Evolutionary conservation across 345 rosid species (phyloP), one percentile per base, ranked within the genome.

Genomic region (Citrus trifoliata): DNA sequence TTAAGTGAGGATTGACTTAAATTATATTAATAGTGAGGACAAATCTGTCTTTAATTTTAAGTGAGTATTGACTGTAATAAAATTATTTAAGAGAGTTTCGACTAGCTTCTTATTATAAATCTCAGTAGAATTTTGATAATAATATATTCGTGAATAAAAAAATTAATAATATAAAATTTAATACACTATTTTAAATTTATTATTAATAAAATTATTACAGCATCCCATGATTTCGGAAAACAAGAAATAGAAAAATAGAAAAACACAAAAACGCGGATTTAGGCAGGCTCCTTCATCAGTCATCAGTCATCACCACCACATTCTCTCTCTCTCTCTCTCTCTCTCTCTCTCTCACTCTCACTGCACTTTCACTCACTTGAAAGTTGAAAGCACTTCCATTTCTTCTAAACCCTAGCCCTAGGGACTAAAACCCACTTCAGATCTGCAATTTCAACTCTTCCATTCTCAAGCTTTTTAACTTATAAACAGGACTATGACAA

Each of bases 181-280:
- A 13, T 46, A 46, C 18, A 46, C 1, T 46, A 46, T 46, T 46
- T 46, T 12, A 46, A 46, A 46, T 3, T 46, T 46, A 46, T 12
- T 46, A 3, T 46, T 46, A 46, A 0, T 46, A 46, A 46, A 46
- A 46, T 46, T 46, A 46, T 46, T 12, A 46, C 51, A 3, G 4
- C 51, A 46, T 13, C 63, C 63, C 27, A n/a, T 59, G 24, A 59
- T 59, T 59, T 51, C 38, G 24, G 51, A 46, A 46, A 46, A 46
- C 51, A 46, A 46, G 51, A 46, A 46, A 13, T 12, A 1, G 0
- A 46, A 46, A 46, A 46, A 12, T 46, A 3, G 14, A 10, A 46
- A 46, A 12, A 46, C 51, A 27, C 35, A 65, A 22, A n/a, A 66
- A 80, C 85, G 83, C 82, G 80, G 80, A 71, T 74, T 81, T 76